Evolutionary conservation across 2,329 filamentous ascomycete genomes (phyloP).

Genomic region (Setomelanomma holmii): DNA sequence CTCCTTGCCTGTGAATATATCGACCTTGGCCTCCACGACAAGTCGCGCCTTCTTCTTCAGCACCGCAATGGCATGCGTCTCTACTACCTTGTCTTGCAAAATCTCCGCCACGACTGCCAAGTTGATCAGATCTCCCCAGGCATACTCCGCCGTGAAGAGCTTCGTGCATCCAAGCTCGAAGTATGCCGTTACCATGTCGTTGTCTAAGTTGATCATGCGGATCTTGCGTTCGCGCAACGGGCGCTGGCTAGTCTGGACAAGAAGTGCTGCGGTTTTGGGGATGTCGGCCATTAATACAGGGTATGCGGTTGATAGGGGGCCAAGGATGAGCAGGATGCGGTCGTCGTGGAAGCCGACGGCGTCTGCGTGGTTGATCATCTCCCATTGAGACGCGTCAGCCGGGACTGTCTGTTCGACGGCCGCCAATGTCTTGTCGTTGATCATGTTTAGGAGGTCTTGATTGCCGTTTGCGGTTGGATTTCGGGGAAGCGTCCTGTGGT

Average conservation of each 20-base stretch:
- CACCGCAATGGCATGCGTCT: background rate
- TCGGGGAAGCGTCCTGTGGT: no score
- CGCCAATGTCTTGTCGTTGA: no score
- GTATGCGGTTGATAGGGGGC: background rate
- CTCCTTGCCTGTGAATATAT: background rate
- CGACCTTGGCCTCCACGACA: background rate
- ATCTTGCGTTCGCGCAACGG: background rate
- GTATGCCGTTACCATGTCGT: background rate
- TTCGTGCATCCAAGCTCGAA: background rate
- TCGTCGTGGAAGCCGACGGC: background rate
- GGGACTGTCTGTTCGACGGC: no score
- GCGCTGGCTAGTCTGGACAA: background rate
- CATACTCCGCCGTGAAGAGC: background rate
- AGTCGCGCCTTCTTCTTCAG: background rate
- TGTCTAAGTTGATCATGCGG: background rate
- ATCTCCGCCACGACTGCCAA: background rate
- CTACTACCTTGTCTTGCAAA: background rate
- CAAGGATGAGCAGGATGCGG: conserved; percentile 7
- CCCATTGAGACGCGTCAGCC: conserved; percentile 1
- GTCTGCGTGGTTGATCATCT: conserved; percentile 3
- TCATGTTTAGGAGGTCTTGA: background rate
- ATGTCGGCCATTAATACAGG: background rate
- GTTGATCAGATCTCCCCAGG: background rate
- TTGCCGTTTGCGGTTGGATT: no score
- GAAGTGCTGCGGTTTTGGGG: background rate